Percentiles rank a stretch among this genome's conserved stretches.
phyloP scores from a whole-genome alignment of 495 filamentous ascomycete species.

The Talaromyces adpressus region DNA sequence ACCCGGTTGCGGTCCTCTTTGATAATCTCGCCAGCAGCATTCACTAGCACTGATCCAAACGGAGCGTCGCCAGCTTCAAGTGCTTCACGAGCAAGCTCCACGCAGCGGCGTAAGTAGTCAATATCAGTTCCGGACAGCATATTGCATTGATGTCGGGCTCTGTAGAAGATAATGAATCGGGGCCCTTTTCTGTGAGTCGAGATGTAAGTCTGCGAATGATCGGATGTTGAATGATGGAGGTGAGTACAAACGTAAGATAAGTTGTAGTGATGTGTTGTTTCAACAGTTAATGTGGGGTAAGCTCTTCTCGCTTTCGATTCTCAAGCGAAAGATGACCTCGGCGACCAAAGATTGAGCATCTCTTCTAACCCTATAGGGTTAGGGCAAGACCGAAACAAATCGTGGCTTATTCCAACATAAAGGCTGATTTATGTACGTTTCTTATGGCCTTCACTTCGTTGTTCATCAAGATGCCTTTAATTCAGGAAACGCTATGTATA shows the following conservation, averaged over 20 bases:
- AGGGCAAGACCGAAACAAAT: no score
- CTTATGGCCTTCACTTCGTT: no score
- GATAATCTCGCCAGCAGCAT: not conserved
- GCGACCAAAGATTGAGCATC: no score
- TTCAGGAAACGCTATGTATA: no score
- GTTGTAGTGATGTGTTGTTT: no score
- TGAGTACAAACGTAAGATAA: no score
- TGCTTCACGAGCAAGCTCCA: constrained; percentile 21
- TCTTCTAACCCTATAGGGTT: not conserved
- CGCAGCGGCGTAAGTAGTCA: constrained; percentile 13
- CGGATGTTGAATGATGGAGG: no score
- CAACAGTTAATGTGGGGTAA: not conserved
- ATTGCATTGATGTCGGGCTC: not conserved
- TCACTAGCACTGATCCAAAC: constrained; percentile 12
- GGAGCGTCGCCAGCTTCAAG: constrained; percentile 24
- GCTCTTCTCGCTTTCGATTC: not conserved
- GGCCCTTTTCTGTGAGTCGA: not conserved
- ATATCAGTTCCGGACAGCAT: constrained; percentile 9
- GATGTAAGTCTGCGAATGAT: not conserved
- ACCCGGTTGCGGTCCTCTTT: not conserved
- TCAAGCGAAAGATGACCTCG: not conserved
- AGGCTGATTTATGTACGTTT: no score
- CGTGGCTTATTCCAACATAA: no score
- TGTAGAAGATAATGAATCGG: not conserved
- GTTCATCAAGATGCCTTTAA: no score